Base-by-base conservation (phyloP, 129 eudicot species). In the Scalesia atractyloides region DNA sequence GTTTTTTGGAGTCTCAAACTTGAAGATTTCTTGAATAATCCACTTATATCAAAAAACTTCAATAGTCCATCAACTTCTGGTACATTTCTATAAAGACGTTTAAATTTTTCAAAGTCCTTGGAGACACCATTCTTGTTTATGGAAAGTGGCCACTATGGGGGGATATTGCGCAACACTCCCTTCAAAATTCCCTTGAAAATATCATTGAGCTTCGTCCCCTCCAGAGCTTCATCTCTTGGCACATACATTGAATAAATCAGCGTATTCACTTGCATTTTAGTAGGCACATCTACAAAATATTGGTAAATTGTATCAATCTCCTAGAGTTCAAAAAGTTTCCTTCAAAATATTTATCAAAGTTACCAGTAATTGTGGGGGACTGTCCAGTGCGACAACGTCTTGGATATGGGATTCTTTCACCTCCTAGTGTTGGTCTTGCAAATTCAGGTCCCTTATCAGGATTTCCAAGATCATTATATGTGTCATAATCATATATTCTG, bases 211-310 rank as follows among this genome's bases (percentile, higher is more conserved):
- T 89, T 85, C 2, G 81, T 80, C 76, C 89, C 98, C 87, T 92
- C 98, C 13, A 92, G 73, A 56, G 76, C 88, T 83, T 92, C 98
- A 66, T 92, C 98, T 72, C 95, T 84, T 20, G 98, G 98, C 63
- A 92, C 96, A 22, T 92, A 92, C 81, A 79, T 82, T 30, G 96
- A 89, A 20, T 67, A 54, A 7, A 18, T 74, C 64, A 65, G 12
- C 14, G 72, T 20, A 43, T 75, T 24, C 68, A 80, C 70, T n/a
- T 87, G 96, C 77, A 80, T 85, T 80, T 92, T 95, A 68, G 82
- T 86, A 20, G 50, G 53, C 66, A 9, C 73, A 66, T 75, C 80
- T 75, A 53, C 73, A 66, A 20, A 66, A 47, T 15, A 56, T 53
- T 4, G 13, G 43, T 65, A 17, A 18, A 4, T 18, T 10, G 22